Percentiles rank a stretch among this genome's conserved stretches.
phyloP scores from a whole-genome alignment of 345 rosid genomes.

The Microthlaspi erraticum region DNA sequence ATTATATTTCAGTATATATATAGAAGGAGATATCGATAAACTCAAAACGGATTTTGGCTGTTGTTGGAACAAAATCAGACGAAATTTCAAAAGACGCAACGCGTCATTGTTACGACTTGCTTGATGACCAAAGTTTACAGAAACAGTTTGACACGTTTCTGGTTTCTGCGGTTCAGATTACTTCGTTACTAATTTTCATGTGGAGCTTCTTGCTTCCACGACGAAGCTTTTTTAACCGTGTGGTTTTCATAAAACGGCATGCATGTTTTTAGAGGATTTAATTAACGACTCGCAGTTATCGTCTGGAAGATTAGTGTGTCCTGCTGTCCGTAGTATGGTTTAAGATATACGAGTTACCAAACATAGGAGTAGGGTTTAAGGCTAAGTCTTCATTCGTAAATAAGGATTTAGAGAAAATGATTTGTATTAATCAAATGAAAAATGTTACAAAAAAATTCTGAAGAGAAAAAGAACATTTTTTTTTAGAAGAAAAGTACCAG shows the following conservation, averaged over 20 bases:
- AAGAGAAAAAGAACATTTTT: too few species aligned
- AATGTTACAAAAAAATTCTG: too few species aligned
- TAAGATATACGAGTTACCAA: constrained; percentile 12
- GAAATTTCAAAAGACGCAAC: not conserved
- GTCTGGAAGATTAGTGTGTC: not conserved
- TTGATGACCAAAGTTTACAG: not conserved
- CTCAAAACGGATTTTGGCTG: constrained; percentile 13
- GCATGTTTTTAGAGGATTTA: not conserved
- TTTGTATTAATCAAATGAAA: too few species aligned
- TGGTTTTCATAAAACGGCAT: constrained; percentile 15
- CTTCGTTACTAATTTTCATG: constrained; percentile 2
- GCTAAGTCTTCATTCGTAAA: too few species aligned
- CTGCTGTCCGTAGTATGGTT: not conserved
- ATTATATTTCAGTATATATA: not conserved
- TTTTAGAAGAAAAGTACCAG: too few species aligned
- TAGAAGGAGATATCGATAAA: constrained; percentile 8
- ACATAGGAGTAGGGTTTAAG: constrained; percentile 36
- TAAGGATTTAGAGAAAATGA: too few species aligned
- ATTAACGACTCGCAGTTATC: not conserved
- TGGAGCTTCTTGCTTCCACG: constrained; percentile 43
- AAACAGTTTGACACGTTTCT: constrained; percentile 35
- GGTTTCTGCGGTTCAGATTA: constrained; percentile 25
- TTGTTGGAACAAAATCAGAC: constrained; percentile 10
- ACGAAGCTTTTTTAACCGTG: not conserved
- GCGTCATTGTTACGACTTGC: not conserved